phyloP scores from a whole-genome alignment of 2,329 filamentous ascomycete species.

The Talaromyces sp. region DNA sequence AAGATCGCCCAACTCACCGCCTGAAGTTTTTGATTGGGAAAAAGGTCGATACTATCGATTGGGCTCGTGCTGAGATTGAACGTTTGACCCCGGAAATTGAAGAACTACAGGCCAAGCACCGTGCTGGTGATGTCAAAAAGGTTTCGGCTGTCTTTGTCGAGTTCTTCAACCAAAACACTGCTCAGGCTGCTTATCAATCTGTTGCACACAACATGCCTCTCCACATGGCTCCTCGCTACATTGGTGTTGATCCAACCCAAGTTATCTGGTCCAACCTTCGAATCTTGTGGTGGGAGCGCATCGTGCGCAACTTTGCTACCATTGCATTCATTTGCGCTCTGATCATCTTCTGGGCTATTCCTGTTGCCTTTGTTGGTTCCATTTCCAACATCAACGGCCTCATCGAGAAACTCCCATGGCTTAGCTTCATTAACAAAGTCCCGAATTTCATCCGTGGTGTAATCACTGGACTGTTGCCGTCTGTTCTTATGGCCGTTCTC shows the following conservation, averaged over 20 bases:
- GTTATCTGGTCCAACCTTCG: constrained; percentile 82
- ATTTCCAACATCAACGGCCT: constrained; percentile 80
- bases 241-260: constrained; percentile 74
- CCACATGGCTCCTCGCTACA: constrained; percentile 79
- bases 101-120: constrained; percentile 62
- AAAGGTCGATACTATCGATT: constrained; percentile 93
- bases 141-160: constrained; percentile 84
- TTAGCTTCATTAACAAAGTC: constrained; percentile 68
- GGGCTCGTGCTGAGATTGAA: constrained; percentile 73
- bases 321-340: constrained; percentile 68
- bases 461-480: constrained; percentile 77
- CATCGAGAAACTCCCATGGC: constrained; percentile 57
- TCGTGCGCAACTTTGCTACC: constrained; percentile 66
- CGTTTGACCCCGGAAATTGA: constrained; percentile 69
- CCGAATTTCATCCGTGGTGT: constrained; percentile 71
- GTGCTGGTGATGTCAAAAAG: constrained; percentile 58
- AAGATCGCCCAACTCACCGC: constrained; percentile 72
- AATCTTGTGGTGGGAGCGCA: constrained; percentile 80
- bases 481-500: constrained; percentile 71
- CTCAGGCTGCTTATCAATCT: constrained; percentile 81
- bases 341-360: constrained; percentile 82
- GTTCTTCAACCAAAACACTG: constrained; percentile 74
- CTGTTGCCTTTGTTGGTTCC: constrained; percentile 72
- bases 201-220: constrained; percentile 81
- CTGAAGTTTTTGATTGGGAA: constrained; percentile 69